phyloP scores from a whole-genome alignment of 257 asterid genomes.

The Lavandula angustifolia region DNA sequence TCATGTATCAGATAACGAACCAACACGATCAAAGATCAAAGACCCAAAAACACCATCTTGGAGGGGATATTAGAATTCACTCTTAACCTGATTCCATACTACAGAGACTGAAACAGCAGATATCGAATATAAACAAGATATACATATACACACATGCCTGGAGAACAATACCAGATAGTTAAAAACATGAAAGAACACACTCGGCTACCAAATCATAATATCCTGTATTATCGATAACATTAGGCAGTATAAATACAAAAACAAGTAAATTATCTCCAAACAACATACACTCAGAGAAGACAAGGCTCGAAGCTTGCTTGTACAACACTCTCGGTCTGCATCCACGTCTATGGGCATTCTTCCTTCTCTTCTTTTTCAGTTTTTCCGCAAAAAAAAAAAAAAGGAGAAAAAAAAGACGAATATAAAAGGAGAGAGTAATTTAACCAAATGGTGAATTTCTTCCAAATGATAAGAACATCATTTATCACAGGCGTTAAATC shows the following conservation, averaged over 20 bases:
- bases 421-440: conserved; percentile 24
- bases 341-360: conserved; percentile 37
- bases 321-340: conserved; percentile 31
- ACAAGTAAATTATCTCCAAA: conserved; percentile 41
- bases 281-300: conserved; percentile 44
- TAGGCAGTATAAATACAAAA: conserved; percentile 41
- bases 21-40: background rate
- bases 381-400: conserved; percentile 24
- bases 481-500: conserved; percentile 7
- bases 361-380: conserved; percentile 6
- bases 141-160: background rate
- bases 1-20: background rate
- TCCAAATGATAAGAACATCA: conserved; percentile 25
- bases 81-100: background rate
- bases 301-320: conserved; percentile 25
- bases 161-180: conserved; percentile 24
- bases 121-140: conserved; percentile 8
- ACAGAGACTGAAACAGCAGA: background rate
- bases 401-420: background rate
- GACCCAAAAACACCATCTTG: no score
- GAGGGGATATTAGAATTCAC: background rate
- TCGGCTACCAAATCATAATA: conserved; percentile 33
- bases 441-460: conserved; percentile 30
- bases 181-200: conserved; percentile 15
- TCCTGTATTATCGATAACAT: conserved; percentile 45